These are phyloP conservation scores for Eimeria nieschulzi DNA, from an alignment of 169 alveolate genomes.

Conservation along the genomic window DNA sequence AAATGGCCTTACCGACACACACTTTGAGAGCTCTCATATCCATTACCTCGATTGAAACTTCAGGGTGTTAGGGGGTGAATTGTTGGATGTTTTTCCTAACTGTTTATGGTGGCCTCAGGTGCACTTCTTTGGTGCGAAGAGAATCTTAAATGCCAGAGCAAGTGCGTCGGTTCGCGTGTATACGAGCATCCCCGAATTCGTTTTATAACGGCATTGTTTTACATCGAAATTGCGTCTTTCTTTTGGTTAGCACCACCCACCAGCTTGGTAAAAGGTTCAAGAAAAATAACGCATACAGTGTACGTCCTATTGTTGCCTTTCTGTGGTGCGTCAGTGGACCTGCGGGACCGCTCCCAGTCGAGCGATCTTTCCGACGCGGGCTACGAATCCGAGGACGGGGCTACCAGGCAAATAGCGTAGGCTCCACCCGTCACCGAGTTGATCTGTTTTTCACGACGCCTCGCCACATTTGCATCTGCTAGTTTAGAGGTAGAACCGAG, in stretches of 20 bases:
- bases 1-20: too few species aligned
- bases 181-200: too few species aligned
- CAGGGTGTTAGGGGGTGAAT: not conserved
- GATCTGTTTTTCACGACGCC: too few species aligned
- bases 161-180: not conserved
- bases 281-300: too few species aligned
- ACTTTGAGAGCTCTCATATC: not conserved
- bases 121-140: constrained; percentile 5
- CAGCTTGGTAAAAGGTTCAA: too few species aligned
- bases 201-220: too few species aligned
- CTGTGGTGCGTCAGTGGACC: constrained; percentile 5
- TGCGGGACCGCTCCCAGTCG: constrained; percentile 25
- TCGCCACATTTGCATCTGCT: too few species aligned
- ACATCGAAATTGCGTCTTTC: too few species aligned
- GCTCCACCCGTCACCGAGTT: not conserved
- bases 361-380: constrained; percentile 10
- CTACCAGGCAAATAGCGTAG: not conserved
- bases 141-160: not conserved
- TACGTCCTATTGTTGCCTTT: too few species aligned
- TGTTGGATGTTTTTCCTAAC: too few species aligned
- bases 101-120: not conserved
- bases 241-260: too few species aligned
- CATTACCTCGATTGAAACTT: not conserved
- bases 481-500: too few species aligned
- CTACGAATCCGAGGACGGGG: constrained; percentile 15